Conservation (phyloP, 371 early-diverging fungal genomes). For the Apophysomyces elegans region DNA sequence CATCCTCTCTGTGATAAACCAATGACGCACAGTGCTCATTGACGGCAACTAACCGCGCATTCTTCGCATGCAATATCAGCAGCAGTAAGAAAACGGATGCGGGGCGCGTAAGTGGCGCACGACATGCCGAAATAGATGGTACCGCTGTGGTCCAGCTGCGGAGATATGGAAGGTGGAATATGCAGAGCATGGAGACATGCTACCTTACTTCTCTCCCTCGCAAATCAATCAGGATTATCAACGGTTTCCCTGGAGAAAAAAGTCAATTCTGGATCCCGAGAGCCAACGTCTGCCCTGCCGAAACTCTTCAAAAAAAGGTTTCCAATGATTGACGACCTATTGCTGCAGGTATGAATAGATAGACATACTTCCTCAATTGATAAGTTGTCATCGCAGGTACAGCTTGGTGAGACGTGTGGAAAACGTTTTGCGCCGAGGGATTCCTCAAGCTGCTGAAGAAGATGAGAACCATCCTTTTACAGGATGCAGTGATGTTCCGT, state of each 20-base stretch:
- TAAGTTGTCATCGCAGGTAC: too few relatives aligned
- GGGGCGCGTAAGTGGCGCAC: constrained; percentile 4
- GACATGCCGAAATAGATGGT: constrained; percentile 2
- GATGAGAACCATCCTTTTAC: neutral
- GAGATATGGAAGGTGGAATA: neutral
- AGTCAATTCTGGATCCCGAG: neutral
- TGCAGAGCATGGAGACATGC: constrained; percentile 3
- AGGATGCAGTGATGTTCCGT: constrained; percentile 8
- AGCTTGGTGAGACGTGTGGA: neutral
- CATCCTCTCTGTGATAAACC: neutral
- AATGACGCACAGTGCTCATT: neutral
- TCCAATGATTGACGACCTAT: neutral
- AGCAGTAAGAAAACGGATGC: constrained; percentile 2
- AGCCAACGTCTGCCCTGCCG: neutral
- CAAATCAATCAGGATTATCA: neutral
- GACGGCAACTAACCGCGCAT: neutral
- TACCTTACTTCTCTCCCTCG: neutral
- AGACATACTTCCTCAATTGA: too few relatives aligned
- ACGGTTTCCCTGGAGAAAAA: neutral
- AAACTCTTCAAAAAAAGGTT: neutral
- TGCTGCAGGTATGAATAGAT: neutral
- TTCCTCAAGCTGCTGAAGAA: too few relatives aligned
- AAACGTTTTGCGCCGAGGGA: neutral
- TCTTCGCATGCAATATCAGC: neutral
- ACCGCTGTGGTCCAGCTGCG: constrained; percentile 2